Base-by-base conservation (phyloP, 1,284 basidiomycete genomes). In the Phenoliferia sp. region DNA sequence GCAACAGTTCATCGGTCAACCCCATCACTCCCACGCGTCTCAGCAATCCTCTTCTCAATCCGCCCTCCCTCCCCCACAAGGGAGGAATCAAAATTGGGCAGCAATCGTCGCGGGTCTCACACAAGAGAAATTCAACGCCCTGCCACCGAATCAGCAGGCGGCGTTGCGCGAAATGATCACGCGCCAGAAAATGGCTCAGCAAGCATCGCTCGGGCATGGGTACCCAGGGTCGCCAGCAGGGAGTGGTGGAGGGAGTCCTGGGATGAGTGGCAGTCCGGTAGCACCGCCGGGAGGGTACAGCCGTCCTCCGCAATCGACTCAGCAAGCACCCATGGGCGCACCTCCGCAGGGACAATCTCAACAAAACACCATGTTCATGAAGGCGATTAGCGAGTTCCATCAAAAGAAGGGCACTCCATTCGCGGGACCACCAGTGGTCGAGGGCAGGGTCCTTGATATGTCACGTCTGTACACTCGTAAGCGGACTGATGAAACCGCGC, bases 301-400 rank as follows among this genome's bases (percentile, higher is more conserved):
- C 26, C 56, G n/a, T 31, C 50, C 26, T 12, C 36, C 16, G 52
- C 59, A 61, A n/a, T 52, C 48, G 39, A 31, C 34, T 22, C 48
- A 36, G 31, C 63, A 54, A 58, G n/a, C n/a, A n/a, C 44, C n/a
- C 34, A 19, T 48, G 12, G 31, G 19, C 44, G 19, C 69, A 62
- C 39, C 59, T 35, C 48, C 48, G 32, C 61, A 54, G 29, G 59
- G 31, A 12, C 32, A 17, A 29, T 33, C n/a, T 22, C 52, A 35
- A 39, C 36, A 56, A 35, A n/a, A 19, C 52, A 9, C 12, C 4
- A 32, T 35, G 22, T 68, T 73, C 39, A 19, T 65, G 15, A 64
- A 56, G 19, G 33, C 63, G 22, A 54, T 73, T 36, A 36, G 39
- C 56, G 72, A 73, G 22, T 73, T 69, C 31, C 65, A 64, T 44